A percentile compares a stretch with the other conserved stretches of the same genome.
Evolutionary conservation across 257 asterid genomes (phyloP).

Genomic region (Orobanche coerulescens): DNA sequence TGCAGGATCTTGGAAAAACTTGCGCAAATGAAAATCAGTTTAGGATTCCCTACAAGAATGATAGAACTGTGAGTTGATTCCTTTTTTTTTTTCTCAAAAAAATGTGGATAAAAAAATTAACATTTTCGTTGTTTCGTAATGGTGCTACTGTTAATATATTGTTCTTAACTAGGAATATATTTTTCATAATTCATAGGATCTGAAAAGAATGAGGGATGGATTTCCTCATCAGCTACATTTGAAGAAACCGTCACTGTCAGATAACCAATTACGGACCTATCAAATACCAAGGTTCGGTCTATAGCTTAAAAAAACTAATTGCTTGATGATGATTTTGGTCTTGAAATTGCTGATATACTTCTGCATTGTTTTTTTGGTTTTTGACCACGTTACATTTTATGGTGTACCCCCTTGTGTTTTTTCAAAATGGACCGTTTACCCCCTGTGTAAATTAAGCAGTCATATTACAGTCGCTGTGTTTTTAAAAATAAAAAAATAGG

Average conservation of each 20-base stretch:
- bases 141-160: neutral
- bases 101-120: neutral
- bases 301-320: neutral
- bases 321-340: neutral
- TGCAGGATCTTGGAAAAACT: constrained; percentile 36
- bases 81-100: too few relatives aligned
- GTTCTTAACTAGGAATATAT: neutral
- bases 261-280: constrained; percentile 28
- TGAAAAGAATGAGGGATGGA: constrained; percentile 38
- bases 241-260: constrained; percentile 31
- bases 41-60: constrained; percentile 27
- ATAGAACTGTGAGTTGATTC: constrained; percentile 31
- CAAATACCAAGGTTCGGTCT: constrained; percentile 40
- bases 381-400: too few relatives aligned
- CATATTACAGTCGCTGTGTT: too few relatives aligned
- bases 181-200: constrained; percentile 27
- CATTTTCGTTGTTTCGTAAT: neutral
- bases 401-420: too few relatives aligned
- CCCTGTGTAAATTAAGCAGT: too few relatives aligned
- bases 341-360: neutral
- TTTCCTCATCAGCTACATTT: constrained; percentile 24
- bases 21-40: constrained; percentile 31
- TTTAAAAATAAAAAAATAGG: too few relatives aligned
- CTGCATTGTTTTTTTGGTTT: neutral
- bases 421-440: too few relatives aligned